Conservation (phyloP, 2,329 filamentous ascomycete genomes). For the Cercospora zeae-maydis region DNA sequence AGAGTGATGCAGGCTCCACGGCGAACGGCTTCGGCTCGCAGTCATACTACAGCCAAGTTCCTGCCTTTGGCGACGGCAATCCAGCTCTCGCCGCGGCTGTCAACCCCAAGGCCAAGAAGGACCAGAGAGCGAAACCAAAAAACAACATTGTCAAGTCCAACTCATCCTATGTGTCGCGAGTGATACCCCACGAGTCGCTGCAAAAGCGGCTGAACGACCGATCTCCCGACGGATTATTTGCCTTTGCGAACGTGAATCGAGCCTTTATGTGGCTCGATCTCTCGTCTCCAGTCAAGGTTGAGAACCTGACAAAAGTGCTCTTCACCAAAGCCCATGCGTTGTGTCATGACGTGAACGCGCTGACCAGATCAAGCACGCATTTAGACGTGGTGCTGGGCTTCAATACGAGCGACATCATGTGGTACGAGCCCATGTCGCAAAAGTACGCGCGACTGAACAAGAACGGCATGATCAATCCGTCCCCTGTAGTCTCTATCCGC, state of each 20-base stretch:
- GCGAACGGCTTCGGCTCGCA: constrained; percentile 37
- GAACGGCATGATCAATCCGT: constrained; percentile 85
- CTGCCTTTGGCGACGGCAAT: constrained; percentile 84
- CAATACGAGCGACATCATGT: constrained; percentile 93
- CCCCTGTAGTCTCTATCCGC: constrained; percentile 78
- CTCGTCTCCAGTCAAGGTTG: constrained; percentile 71
- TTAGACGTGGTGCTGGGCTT: constrained; percentile 94
- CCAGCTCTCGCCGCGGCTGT: constrained; percentile 61
- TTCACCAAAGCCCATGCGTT: constrained; percentile 96
- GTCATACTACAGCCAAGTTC: constrained; percentile 37
- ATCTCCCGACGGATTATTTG: constrained; percentile 73
- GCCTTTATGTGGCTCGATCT: constrained; percentile 96
- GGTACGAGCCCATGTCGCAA: constrained; percentile 96
- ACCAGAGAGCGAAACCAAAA: constrained; percentile 88
- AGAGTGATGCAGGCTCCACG: constrained; percentile 47
- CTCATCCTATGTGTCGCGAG: constrained; percentile 95
- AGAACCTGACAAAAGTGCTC: constrained; percentile 90
- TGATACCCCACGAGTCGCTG: constrained; percentile 81
- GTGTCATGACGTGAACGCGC: constrained; percentile 84
- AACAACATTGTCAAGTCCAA: constrained; percentile 98
- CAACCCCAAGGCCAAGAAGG: constrained; percentile 58
- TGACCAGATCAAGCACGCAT: constrained; percentile 75
- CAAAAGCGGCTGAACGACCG: constrained; percentile 77
- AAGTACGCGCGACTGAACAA: constrained; percentile 96
- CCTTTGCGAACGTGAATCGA: constrained; percentile 92